Evolutionary conservation across 2,329 filamentous ascomycete species (phyloP), one percentile per base, ranked within the genome.

Genomic region (Xylaria sp.): DNA sequence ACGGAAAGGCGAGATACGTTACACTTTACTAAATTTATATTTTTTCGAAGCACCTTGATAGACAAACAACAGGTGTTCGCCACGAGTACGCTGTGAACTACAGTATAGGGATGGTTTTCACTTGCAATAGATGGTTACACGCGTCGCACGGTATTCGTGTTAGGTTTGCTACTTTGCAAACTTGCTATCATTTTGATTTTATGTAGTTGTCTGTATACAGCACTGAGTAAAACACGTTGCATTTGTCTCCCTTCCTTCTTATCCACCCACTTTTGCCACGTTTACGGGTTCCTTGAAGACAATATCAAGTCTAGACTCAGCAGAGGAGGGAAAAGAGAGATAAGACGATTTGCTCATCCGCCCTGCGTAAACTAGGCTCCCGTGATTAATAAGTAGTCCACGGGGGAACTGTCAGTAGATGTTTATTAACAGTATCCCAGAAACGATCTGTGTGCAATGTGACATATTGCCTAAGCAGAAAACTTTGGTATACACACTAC

Each of bases 11-110:
- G 32, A 58, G 32, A 51, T 48, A 57, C 37, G 28, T 69, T 34
- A 37, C 51, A 69, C 25, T 39, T 18, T 20, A 32, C 37, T 28
- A 37, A 50, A 37, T 57, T 37, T 32, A 54, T 54, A 54, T 52
- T 46, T 20, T 25, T 52, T 62, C 6, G 9, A 37, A 23, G 41
- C 25, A 18, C 18, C 23, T 39, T 28, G 34, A 18, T 20, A 12
- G 39, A 13, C 25, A 28, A 13, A 23, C 51, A 28, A 28, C 28
- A 4, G 28, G 28, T 25, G 13, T 58, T 44, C 55, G 52, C 44
- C n/a, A 58, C 15, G 28, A 20, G 41, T 44, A 32, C 34, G 23
- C 7, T 60, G 23, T 9, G 57, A 54, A 15, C 13, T 41, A n/a
- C 1, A 39, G 6, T 39, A 20, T 37, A 2, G 28, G 34, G 41